Evolutionary conservation across 495 filamentous ascomycete genomes (phyloP).

Genomic region (Astrocystis sublimbata): DNA sequence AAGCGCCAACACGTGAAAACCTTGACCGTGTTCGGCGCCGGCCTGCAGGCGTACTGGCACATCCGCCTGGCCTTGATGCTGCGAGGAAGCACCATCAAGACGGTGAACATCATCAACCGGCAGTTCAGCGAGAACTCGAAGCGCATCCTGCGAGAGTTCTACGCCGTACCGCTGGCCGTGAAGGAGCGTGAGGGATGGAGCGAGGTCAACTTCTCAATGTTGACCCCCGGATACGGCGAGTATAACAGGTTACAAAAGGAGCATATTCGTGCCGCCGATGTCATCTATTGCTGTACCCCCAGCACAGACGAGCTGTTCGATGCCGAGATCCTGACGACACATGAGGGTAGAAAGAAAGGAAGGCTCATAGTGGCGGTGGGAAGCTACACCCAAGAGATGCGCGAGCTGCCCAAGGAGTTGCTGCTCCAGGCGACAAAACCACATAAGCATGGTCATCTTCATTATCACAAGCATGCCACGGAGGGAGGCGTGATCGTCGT

Average conservation of each 20-base stretch:
- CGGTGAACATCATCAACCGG: constrained; percentile 74
- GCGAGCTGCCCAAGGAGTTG: constrained; percentile 77
- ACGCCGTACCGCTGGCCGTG: constrained; percentile 47
- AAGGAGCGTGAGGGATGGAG: constrained; percentile 57
- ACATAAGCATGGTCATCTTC: constrained; percentile 47
- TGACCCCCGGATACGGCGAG: constrained; percentile 72
- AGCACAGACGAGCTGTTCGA: constrained; percentile 50
- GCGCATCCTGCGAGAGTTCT: constrained; percentile 58
- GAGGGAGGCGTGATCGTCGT: constrained; percentile 79
- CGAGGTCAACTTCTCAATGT: constrained; percentile 65
- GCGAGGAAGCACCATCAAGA: constrained; percentile 67
- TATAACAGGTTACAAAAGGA: constrained; percentile 65
- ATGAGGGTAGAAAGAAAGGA: constrained; percentile 71
- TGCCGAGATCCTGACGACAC: constrained; percentile 59
- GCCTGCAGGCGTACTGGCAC: constrained; percentile 93
- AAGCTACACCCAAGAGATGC: constrained; percentile 81
- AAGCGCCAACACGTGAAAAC: constrained; percentile 70
- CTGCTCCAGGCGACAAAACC: constrained; percentile 65
- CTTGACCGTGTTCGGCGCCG: constrained; percentile 83
- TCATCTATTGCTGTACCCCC: constrained; percentile 72
- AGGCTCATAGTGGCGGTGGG: constrained; percentile 81
- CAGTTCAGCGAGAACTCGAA: constrained; percentile 61
- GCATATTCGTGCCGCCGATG: constrained; percentile 67
- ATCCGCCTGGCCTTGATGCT: constrained; percentile 78
- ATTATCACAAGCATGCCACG: constrained; percentile 70